A percentile compares a stretch with the other conserved stretches of the same genome.
Evolutionary conservation across 164 flowering plant genomes (phyloP).

Genomic region (Umbilicus rupestris): DNA sequence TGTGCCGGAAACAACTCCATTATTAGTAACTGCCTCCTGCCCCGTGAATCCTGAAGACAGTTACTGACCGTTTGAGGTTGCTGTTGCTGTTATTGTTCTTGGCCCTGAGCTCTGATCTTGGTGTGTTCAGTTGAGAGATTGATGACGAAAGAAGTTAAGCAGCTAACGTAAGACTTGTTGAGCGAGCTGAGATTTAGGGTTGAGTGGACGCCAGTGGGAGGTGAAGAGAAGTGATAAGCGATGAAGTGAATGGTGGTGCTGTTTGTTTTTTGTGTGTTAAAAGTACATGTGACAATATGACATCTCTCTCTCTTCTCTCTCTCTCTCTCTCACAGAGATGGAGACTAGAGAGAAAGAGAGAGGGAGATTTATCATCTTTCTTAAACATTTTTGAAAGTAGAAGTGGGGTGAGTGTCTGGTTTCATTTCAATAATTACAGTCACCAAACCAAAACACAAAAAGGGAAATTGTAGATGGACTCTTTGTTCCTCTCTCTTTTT

Average conservation of each 20-base stretch:
- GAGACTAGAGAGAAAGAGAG: conserved; percentile 11
- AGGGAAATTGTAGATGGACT: background rate
- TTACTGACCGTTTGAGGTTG: background rate
- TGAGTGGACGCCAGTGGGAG: conserved; percentile 21
- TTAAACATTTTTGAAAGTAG: background rate
- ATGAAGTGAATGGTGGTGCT: conserved; percentile 62
- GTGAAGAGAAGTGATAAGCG: conserved; percentile 40
- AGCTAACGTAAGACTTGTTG: background rate
- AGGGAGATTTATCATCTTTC: too few relatives aligned
- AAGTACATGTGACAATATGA: conserved; percentile 90
- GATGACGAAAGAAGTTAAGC: background rate
- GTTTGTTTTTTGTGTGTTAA: conserved; percentile 59
- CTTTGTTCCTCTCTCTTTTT: background rate
- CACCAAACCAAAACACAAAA: background rate
- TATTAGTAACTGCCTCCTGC: background rate
- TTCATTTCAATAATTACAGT: background rate
- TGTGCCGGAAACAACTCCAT: conserved; percentile 96
- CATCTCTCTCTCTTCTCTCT: conserved; percentile 73
- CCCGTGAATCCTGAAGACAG: background rate
- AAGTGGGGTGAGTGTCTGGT: background rate
- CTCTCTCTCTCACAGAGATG: too few relatives aligned
- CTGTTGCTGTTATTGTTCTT: too few relatives aligned
- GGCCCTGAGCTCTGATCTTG: too few relatives aligned
- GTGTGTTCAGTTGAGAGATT: background rate
- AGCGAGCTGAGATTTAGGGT: conserved; percentile 29